A percentile compares a stretch with the other conserved stretches of the same genome.
phyloP scores from a whole-genome alignment of 768 basidiomycete species.

The Serendipita indica region DNA sequence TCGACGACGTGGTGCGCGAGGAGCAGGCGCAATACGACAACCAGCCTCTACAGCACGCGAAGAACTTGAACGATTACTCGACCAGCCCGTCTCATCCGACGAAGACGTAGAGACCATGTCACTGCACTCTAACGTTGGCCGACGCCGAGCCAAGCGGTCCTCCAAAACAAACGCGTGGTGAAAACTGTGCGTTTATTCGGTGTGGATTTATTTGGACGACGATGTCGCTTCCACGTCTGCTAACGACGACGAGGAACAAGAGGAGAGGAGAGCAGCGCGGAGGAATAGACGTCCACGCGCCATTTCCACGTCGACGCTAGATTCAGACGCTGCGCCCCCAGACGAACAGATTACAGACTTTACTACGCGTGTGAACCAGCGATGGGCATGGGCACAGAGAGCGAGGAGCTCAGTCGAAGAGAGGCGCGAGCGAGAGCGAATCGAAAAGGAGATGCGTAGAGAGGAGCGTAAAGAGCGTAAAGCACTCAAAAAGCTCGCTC shows the following conservation, averaged over 20 bases:
- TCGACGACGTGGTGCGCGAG: conserved; percentile 23
- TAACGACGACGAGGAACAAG: conserved; percentile 36
- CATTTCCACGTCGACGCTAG: conserved; percentile 34
- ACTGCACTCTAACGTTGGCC: conserved; percentile 46
- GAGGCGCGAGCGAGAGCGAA: conserved; percentile 26
- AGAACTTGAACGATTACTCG: conserved; percentile 39
- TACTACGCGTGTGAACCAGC: conserved; percentile 25
- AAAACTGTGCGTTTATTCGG: conserved; percentile 34
- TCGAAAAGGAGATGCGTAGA: conserved; percentile 29
- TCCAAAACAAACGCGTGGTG: conserved; percentile 28
- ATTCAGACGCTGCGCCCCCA: conserved; percentile 57
- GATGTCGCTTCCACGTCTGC: conserved; percentile 37
- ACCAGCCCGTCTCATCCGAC: conserved; percentile 28
- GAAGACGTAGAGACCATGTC: conserved; percentile 49
- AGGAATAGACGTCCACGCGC: conserved; percentile 1
- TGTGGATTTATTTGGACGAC: conserved; percentile 49
- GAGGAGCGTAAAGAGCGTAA: conserved; percentile 30
- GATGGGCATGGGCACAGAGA: conserved; percentile 15
- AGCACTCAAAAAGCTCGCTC: conserved; percentile 29
- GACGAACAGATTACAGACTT: conserved; percentile 39
- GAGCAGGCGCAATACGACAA: conserved; percentile 14
- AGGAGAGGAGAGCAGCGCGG: conserved; percentile 9
- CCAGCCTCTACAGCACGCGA: conserved; percentile 22
- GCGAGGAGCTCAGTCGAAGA: conserved; percentile 24
- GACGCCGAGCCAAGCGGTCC: conserved; percentile 23